Evolutionary conservation across 495 filamentous ascomycete genomes (phyloP).

Genomic region (Daldinia caldariorum): DNA sequence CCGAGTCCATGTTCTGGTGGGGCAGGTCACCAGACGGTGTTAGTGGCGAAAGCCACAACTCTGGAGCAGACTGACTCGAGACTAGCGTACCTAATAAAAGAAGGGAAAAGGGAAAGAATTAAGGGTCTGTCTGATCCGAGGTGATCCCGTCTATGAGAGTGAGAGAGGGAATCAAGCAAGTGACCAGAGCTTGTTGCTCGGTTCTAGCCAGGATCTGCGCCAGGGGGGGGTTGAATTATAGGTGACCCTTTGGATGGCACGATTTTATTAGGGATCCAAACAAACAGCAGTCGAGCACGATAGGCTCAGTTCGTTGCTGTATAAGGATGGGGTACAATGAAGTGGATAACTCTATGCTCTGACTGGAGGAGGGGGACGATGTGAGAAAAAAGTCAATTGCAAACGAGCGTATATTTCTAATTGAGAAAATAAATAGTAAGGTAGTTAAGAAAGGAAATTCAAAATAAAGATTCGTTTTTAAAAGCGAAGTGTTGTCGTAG

Average conservation of each 20-base stretch:
- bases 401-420: slow-evolving; percentile 37
- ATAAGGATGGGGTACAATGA: slow-evolving; percentile 22
- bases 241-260: slow-evolving; percentile 32
- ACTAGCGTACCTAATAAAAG: slow-evolving; percentile 40
- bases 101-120: slow-evolving; percentile 23
- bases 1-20: slow-evolving; percentile 48
- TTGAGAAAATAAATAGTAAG: slow-evolving; percentile 5
- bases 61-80: slow-evolving; percentile 44
- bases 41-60: slow-evolving; percentile 51
- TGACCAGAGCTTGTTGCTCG: slow-evolving; percentile 28
- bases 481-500: slow-evolving; percentile 28
- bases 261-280: slow-evolving; percentile 23
- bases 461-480: slow-evolving; percentile 1
- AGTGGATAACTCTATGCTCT: slow-evolving; percentile 39
- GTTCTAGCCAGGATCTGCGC: slow-evolving; percentile 44
- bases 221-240: slow-evolving; percentile 30
- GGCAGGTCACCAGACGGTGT: slow-evolving; percentile 52
- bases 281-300: neutral
- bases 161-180: slow-evolving; percentile 10
- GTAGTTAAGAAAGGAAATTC: neutral
- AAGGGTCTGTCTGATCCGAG: slow-evolving; percentile 19
- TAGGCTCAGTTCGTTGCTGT: slow-evolving; percentile 6
- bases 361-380: slow-evolving; percentile 12
- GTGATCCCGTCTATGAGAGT: slow-evolving; percentile 11
- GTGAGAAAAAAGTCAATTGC: slow-evolving; percentile 21